phyloP scores from a whole-genome alignment of 139 green algal species.

The Micractinium sp. region DNA sequence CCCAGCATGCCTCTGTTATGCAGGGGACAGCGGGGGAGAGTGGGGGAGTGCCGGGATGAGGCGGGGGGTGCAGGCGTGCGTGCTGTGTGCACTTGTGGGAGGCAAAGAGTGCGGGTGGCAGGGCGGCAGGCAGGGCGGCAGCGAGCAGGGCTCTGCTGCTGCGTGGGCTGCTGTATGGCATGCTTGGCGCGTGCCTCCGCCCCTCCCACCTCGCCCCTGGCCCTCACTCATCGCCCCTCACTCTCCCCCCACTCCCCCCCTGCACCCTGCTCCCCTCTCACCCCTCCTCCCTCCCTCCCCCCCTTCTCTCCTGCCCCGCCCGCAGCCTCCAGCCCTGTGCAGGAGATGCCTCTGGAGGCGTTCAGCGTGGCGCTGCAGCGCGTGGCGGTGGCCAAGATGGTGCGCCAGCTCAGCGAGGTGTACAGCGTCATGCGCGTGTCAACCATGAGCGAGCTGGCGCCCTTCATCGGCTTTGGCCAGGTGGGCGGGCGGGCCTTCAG shows the following conservation, averaged over 20 bases:
- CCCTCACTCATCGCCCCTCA: background rate
- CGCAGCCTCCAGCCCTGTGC: slow-evolving; percentile 22
- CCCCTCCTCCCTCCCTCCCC: background rate
- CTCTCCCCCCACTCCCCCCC: background rate
- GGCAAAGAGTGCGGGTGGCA: background rate
- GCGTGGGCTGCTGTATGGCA: too few relatives aligned
- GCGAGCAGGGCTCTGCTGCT: too few relatives aligned
- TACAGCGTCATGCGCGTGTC: slow-evolving; percentile 79
- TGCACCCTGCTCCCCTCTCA: too few relatives aligned
- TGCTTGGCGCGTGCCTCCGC: background rate
- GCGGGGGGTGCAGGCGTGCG: too few relatives aligned
- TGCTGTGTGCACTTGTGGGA: background rate
- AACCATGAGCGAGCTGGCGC: slow-evolving; percentile 66
- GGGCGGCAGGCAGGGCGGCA: too few relatives aligned
- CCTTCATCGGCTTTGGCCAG: slow-evolving; percentile 81
- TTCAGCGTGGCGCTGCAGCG: slow-evolving; percentile 51
- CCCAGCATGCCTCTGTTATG: too few relatives aligned
- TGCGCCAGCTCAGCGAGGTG: slow-evolving; percentile 92
- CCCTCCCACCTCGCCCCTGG: background rate
- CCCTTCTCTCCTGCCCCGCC: background rate
- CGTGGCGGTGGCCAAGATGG: slow-evolving; percentile 84
- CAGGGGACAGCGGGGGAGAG: too few relatives aligned
- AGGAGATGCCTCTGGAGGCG: slow-evolving; percentile 41
- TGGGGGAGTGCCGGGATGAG: too few relatives aligned
- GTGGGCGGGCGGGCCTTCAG: slow-evolving; percentile 18